Evolutionary conservation across 257 asterid species (phyloP), one percentile per base, ranked within the genome.

Genomic region (Galeopsis tetrahit): DNA sequence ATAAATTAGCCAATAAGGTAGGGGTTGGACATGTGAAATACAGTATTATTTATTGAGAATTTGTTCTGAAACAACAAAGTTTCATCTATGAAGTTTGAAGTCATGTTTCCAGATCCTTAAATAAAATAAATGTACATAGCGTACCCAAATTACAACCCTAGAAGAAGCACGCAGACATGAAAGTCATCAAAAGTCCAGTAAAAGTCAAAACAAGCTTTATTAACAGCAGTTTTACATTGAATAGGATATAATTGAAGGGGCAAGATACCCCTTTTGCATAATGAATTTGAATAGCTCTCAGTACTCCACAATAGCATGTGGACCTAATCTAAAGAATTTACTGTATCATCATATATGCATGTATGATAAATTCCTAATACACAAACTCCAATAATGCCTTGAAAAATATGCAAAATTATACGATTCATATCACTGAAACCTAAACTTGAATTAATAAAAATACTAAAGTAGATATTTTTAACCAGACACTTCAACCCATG

Each of bases 81-180:
- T 40, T 28, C 66, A 46, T 40, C 61, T 31, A 49, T 32, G 38
- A 14, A 35, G 8, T 31, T 48, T 15, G 32, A 14, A 35, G 6
- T 39, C 17, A 66, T 10, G 34, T 2, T 55, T 56, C 11, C 10
- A 42, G 71, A 67, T 10, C 33, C 4, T 44, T 14, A 13, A 10
- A 72, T 5, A 14, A 34, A 66, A 33, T 10, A 39, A n/a, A 21
- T 14, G 33, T 5, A 33, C 56, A 68, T 2, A 67, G 42, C 13
- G 52, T 14, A 72, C 69, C 74, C 63, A 43, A 46, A 43, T 52
- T 56, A 53, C 14, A 21, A 6, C 62, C 48, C 14, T 63, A 64
- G n/a, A 40, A 58, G 51, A 55, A 42, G 33, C 35, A 39, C 43
- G 71, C 58, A 73, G 52, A 53, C 55, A 32, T 28, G 17, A 36